Conservation (phyloP, 371 early-diverging fungal genomes). For the Coemansia linderi region DNA sequence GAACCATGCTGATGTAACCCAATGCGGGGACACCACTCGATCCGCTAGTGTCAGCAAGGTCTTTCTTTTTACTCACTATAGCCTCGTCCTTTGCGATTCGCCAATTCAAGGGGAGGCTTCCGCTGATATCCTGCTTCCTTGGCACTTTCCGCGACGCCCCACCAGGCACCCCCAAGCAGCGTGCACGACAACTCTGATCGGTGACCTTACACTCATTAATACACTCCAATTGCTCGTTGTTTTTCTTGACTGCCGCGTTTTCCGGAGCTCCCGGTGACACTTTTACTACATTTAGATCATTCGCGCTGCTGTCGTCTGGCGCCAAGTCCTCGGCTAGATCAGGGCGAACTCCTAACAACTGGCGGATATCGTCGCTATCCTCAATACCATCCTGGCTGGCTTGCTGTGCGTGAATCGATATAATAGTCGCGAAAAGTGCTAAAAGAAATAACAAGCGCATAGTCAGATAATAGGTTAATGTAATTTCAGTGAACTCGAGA, state of each 20-base stretch:
- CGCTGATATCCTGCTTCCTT: slow-evolving; percentile 39
- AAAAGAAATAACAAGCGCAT: neutral
- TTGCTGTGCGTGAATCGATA: neutral
- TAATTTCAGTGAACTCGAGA: neutral
- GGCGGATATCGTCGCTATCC: slow-evolving; percentile 15
- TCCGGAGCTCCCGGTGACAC: too few species aligned
- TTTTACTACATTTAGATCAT: neutral
- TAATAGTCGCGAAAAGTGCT: neutral
- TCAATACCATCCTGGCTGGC: neutral
- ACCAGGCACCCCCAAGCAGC: slow-evolving; percentile 44
- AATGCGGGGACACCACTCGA: neutral
- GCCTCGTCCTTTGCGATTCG: neutral
- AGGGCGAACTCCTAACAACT: slow-evolving; percentile 27
- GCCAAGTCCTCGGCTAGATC: slow-evolving; percentile 29
- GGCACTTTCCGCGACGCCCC: slow-evolving; percentile 41
- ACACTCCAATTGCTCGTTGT: slow-evolving; percentile 22
- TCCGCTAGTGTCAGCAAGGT: neutral
- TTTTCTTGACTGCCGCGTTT: neutral
- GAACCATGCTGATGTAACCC: slow-evolving; percentile 6
- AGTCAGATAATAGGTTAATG: neutral
- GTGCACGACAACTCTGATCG: slow-evolving; percentile 43
- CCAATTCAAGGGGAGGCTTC: slow-evolving; percentile 40
- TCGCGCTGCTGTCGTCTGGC: neutral
- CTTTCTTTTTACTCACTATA: neutral
- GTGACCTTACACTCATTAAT: slow-evolving; percentile 23